These are phyloP conservation scores for Waltergamsia citrina DNA, from an alignment of 2,329 filamentous ascomycete species.

Conservation along the genomic window DNA sequence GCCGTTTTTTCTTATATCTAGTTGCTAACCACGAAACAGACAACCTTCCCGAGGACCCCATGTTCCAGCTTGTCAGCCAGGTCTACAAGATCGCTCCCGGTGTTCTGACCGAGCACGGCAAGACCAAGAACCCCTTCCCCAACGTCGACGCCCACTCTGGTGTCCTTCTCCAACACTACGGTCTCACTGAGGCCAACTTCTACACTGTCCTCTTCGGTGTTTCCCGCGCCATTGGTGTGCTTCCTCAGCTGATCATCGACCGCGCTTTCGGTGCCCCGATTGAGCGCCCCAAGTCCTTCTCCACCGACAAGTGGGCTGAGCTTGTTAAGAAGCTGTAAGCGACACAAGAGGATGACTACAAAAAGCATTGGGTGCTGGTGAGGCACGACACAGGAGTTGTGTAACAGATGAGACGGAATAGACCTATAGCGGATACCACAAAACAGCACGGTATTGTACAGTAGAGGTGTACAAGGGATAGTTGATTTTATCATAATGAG, in stretches of 20 bases:
- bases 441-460: background rate
- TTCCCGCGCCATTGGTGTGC: constrained; percentile 92
- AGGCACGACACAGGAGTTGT: background rate
- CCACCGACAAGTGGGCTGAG: constrained; percentile 93
- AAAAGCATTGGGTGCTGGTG: background rate
- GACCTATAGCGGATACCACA: background rate
- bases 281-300: constrained; percentile 98
- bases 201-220: constrained; percentile 99
- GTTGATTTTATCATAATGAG: background rate
- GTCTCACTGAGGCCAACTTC: constrained; percentile 97
- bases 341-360: background rate
- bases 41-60: constrained; percentile 92
- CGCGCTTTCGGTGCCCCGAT: constrained; percentile 94
- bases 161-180: constrained; percentile 99
- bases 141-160: constrained; percentile 99
- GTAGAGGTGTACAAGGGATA: constrained; percentile 1
- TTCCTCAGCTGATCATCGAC: constrained; percentile 99
- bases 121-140: constrained; percentile 99
- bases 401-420: background rate
- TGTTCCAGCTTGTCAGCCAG: constrained; percentile 99
- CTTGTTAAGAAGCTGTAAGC: constrained; percentile 83
- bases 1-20: background rate
- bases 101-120: constrained; percentile 98
- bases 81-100: constrained; percentile 99
- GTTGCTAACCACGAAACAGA: constrained; percentile 28